Base-by-base conservation (phyloP, 2,329 filamentous ascomycete genomes). In the Fusarium sp. region DNA sequence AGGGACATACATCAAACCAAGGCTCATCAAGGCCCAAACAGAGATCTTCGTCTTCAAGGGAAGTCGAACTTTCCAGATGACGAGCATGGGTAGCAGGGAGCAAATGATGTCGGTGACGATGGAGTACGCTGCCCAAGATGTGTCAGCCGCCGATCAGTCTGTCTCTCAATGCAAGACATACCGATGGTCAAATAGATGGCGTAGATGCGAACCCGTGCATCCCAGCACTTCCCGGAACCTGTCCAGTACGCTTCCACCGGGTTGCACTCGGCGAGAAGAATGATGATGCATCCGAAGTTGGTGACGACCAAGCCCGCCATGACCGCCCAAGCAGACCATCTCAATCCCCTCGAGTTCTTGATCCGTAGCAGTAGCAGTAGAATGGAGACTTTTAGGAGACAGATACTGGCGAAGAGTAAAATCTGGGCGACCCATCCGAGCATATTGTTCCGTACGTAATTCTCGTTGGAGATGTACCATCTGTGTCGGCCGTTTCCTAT, bases 311-410 rank as follows among this genome's bases (percentile, higher is more conserved):
- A 60, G 0, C 81, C 81, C 0, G 74, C 67, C 74, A 82, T 82
- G n/a, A 81, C 70, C 3, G 33, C 66, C 69, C 78, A 84, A 1
- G 85, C 72, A 7, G 80, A 75, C 10, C 73, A 79, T 60, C 73
- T 80, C 14, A 84, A 71, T 43, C 60, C 56, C 58, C 57, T 78
- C 4, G 81, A 81, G 50, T 82, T 77, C 68, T 85, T 84, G 75
- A 86, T 85, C 15, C 84, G 81, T 5, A 86, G 72, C 2, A 86
- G 73, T 10, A 86, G 75, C 14, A 86, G 69, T 72, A 84, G 80
- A 59, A 86, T 85, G 4, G 83, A 85, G 32, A 82, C 78, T 66
- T 86, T 86, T 54, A 86, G 78, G 2, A 85, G 64, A 43, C 81
- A 83, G 37, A 85, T 81, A 45, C 80, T 81, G 12, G 78, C 75